A percentile compares a stretch with the other conserved stretches of the same genome.
Evolutionary conservation across 768 basidiomycete species (phyloP).

Genomic region (Tulasnella sp.): DNA sequence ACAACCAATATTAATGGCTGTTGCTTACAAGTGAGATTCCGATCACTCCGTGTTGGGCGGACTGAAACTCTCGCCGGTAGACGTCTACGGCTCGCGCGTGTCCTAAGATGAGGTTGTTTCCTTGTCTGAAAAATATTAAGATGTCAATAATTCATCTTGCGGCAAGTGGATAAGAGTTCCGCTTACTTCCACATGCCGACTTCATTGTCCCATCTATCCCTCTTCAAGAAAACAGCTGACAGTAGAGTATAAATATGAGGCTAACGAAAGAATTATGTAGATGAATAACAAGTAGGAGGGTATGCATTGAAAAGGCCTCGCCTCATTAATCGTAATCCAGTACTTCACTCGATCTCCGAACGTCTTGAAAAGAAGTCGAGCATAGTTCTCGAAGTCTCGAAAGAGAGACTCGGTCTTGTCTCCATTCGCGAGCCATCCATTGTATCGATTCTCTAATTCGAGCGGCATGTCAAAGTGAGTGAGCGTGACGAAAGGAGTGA

Average conservation of each 20-base stretch:
- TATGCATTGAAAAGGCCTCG: too few relatives aligned
- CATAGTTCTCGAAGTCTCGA: constrained; percentile 49
- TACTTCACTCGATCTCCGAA: constrained; percentile 67
- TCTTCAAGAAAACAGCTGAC: too few relatives aligned
- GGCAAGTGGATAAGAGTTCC: too few relatives aligned
- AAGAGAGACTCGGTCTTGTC: constrained; percentile 36
- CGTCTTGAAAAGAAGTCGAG: constrained; percentile 52
- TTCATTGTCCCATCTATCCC: too few relatives aligned
- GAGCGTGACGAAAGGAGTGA: constrained; percentile 36
- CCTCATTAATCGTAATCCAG: constrained; percentile 34
- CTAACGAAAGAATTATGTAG: too few relatives aligned
- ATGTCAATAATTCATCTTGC: too few relatives aligned
- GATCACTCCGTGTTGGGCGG: constrained; percentile 49
- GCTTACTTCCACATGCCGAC: too few relatives aligned
- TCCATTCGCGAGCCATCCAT: constrained; percentile 54
- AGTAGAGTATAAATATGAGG: too few relatives aligned
- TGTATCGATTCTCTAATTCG: constrained; percentile 57
- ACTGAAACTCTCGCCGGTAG: constrained; percentile 55
- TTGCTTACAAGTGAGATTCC: constrained; percentile 54
- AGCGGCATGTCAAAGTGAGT: constrained; percentile 75
- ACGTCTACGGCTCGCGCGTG: constrained; percentile 56
- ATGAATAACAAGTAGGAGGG: too few relatives aligned
- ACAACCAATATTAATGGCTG: too few relatives aligned
- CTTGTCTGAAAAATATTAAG: constrained; percentile 24
- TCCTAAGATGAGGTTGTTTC: constrained; percentile 52